These are phyloP conservation scores for Elongisporangium undulatum DNA, from an alignment of 352 stramenopile species.

Conservation along the genomic window DNA sequence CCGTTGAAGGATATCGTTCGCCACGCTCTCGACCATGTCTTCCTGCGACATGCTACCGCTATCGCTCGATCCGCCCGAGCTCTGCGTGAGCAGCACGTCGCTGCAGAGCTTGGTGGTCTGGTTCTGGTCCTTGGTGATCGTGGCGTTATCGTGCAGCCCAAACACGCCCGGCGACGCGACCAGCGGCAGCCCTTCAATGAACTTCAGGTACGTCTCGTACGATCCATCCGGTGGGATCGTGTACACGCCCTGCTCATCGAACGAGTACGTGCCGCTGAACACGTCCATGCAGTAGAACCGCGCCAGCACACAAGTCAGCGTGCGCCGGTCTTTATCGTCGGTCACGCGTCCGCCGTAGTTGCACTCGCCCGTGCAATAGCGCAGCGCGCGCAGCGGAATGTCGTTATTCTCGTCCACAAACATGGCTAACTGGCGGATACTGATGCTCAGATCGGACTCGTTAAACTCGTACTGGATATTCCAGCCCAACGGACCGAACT, in stretches of 20 bases:
- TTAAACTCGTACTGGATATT: conserved; percentile 98
- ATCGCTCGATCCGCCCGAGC: conserved; percentile 58
- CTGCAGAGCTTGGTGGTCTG: conserved; percentile 92
- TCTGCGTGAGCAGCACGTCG: conserved; percentile 91
- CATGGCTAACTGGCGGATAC: conserved; percentile 89
- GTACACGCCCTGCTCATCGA: conserved; percentile 69
- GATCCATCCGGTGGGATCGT: conserved; percentile 66
- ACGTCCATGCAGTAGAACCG: conserved; percentile 76
- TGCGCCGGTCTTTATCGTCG: conserved; percentile 81
- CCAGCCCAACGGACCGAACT: conserved; percentile 93
- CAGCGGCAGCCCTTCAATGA: conserved; percentile 85
- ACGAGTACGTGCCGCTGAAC: conserved; percentile 54
- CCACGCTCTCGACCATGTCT: conserved; percentile 85
- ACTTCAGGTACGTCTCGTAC: conserved; percentile 76
- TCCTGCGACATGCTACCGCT: conserved; percentile 77
- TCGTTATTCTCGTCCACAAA: conserved; percentile 91
- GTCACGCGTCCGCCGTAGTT: conserved; percentile 87
- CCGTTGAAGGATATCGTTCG: conserved; percentile 82
- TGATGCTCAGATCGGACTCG: conserved; percentile 91
- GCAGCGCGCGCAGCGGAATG: conserved; percentile 68
- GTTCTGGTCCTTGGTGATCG: conserved; percentile 94
- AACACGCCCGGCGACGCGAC: conserved; percentile 90
- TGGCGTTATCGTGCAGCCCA: conserved; percentile 92
- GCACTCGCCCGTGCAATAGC: conserved; percentile 82
- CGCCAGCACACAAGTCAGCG: conserved; percentile 60